phyloP scores from a whole-genome alignment of 2,329 filamentous ascomycete genomes.

The Phyllosticta citrichinensis region DNA sequence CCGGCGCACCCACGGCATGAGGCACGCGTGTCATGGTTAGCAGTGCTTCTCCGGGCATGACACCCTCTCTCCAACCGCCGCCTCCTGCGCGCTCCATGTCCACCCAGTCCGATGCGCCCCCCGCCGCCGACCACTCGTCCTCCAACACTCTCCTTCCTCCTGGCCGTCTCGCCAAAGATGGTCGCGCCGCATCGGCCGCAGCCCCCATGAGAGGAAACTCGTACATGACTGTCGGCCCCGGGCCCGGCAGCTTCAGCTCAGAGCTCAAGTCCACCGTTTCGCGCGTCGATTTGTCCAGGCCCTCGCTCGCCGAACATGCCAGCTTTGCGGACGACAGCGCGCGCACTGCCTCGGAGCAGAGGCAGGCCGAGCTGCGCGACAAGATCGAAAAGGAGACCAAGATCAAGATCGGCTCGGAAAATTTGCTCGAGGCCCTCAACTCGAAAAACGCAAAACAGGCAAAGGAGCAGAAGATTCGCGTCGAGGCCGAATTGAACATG shows the following conservation, averaged over 20 bases:
- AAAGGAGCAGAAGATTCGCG: conserved; percentile 50
- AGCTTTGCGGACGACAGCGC: conserved; percentile 45
- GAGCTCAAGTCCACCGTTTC: conserved; percentile 68
- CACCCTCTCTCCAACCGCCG: conserved; percentile 22
- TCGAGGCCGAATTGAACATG: conserved; percentile 78
- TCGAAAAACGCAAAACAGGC: conserved; percentile 92
- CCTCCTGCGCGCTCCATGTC: conserved; percentile 30
- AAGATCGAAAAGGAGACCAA: conserved; percentile 91
- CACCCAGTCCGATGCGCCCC: conserved; percentile 24
- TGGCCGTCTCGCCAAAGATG: conserved; percentile 38
- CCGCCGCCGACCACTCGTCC: conserved; percentile 18
- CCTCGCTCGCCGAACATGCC: conserved; percentile 45
- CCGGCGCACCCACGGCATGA: conserved; percentile 18
- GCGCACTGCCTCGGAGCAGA: conserved; percentile 55
- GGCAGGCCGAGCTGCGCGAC: conserved; percentile 66
- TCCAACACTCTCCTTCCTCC: conserved; percentile 33
- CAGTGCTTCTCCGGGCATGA: conserved; percentile 30
- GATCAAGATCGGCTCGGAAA: conserved; percentile 96
- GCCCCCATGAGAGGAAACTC: conserved; percentile 58
- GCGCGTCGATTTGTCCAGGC: conserved; percentile 49
- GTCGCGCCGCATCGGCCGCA: conserved; percentile 45
- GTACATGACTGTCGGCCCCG: conserved; percentile 56
- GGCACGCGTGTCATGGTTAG: conserved; percentile 19
- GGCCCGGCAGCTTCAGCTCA: conserved; percentile 75
- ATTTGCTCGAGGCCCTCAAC: conserved; percentile 90